Conservation (phyloP, 1,139 yeast genomes). For the Scheffersomyces stambukii region DNA sequence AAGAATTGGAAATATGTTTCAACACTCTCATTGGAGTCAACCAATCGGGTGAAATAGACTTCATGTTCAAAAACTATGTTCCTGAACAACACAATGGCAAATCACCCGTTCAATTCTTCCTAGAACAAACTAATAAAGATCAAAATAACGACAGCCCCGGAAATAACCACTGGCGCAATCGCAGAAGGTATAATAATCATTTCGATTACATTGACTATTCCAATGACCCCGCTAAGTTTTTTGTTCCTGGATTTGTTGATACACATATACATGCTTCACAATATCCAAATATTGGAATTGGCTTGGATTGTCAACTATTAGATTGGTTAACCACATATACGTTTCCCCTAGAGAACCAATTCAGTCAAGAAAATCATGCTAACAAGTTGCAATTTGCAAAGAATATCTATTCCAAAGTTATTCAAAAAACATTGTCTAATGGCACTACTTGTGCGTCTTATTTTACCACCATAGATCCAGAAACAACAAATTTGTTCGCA, state of each 20-base stretch:
- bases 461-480: conserved; percentile 81
- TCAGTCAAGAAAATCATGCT: conserved; percentile 25
- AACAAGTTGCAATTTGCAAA: conserved; percentile 49
- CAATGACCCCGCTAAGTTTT: conserved; percentile 42
- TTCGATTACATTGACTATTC: conserved; percentile 27
- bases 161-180: conserved; percentile 1
- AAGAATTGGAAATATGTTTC: conserved; percentile 22
- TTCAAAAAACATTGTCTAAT: conserved; percentile 59
- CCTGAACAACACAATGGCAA: conserved; percentile 8
- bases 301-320: conserved; percentile 77
- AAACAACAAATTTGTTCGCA: conserved; percentile 73
- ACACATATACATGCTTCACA: conserved; percentile 97
- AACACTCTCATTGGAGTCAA: conserved; percentile 33
- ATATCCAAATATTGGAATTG: conserved; percentile 90
- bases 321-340: conserved; percentile 89
- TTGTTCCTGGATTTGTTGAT: conserved; percentile 90
- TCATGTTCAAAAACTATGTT: conserved; percentile 16
- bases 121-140: conserved; percentile 1
- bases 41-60: conserved; percentile 28
- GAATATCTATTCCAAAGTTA: conserved; percentile 59
- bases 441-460: conserved; percentile 95
- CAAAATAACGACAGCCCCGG: not conserved
- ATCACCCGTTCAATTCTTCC: conserved; percentile 9
- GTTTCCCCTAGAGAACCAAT: conserved; percentile 72
- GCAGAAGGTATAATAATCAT: conserved; percentile 7